A percentile compares a stretch with the other conserved stretches of the same genome.
phyloP scores from a whole-genome alignment of 2,329 filamentous ascomycete species.

The Neurospora crassa region DNA sequence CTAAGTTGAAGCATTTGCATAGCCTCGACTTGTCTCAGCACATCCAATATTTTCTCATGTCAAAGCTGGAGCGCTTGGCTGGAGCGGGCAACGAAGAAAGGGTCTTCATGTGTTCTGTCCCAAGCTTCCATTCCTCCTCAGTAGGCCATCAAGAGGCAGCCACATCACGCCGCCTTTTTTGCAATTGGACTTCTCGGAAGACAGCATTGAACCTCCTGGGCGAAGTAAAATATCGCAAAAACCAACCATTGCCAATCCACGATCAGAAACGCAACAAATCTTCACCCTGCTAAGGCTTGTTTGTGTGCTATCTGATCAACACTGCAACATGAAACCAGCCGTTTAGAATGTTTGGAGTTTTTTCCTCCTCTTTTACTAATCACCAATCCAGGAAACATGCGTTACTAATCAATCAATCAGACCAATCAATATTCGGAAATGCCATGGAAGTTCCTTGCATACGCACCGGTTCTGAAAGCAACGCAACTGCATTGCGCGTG shows the following conservation, averaged over 20 bases:
- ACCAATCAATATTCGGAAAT: neutral
- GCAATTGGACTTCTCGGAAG: neutral
- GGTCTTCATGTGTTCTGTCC: neutral
- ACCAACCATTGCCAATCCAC: neutral
- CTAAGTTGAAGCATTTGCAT: no score
- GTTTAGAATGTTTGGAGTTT: neutral
- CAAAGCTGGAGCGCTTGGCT: neutral
- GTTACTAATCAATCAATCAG: neutral
- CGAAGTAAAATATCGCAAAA: neutral
- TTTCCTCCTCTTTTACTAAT: neutral
- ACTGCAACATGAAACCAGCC: neutral
- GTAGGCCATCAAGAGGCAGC: neutral
- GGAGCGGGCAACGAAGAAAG: neutral
- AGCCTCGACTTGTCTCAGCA: neutral
- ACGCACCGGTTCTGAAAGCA: neutral
- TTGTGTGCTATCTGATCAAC: neutral
- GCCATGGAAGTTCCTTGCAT: neutral
- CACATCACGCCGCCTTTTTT: neutral
- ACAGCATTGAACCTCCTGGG: neutral
- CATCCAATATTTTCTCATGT: neutral
- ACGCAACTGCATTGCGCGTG: neutral
- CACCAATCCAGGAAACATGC: neutral
- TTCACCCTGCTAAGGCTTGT: neutral
- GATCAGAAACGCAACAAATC: neutral
- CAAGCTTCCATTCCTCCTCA: neutral